phyloP scores from a whole-genome alignment of 257 asterid species.

The Przewalskia tangutica region DNA sequence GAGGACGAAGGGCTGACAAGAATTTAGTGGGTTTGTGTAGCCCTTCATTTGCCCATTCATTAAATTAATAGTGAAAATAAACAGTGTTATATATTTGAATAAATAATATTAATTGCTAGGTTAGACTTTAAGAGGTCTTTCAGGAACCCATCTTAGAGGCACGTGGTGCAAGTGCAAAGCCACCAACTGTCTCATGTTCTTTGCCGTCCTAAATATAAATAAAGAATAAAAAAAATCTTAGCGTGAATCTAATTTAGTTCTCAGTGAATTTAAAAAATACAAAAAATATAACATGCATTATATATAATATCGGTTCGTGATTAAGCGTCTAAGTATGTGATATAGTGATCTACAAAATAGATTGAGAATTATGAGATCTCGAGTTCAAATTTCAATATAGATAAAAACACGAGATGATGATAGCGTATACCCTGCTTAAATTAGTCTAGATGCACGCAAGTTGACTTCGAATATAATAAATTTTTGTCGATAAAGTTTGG shows the following conservation, averaged over 20 bases:
- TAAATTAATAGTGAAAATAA: background rate
- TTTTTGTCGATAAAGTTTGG: no score
- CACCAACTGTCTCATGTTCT: background rate
- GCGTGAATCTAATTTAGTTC: no score
- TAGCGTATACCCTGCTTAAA: no score
- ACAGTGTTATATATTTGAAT: background rate
- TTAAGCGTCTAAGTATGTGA: background rate
- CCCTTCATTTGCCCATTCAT: background rate
- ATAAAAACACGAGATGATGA: background rate
- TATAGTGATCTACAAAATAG: background rate
- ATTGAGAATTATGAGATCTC: no score
- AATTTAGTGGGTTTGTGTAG: background rate
- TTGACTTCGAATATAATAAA: no score
- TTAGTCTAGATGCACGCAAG: no score
- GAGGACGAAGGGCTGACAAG: background rate
- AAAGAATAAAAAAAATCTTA: background rate
- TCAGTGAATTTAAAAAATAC: background rate
- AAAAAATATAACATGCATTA: no score
- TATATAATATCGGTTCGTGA: background rate
- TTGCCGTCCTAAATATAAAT: background rate
- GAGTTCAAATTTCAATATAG: background rate
- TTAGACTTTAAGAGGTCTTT: background rate
- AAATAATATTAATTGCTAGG: background rate
- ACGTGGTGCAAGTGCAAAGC: slow-evolving; percentile 4
- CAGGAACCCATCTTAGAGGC: background rate